Evolutionary conservation across 352 stramenopile species (phyloP), one percentile per base, ranked within the genome.

Genomic region (Phytophthora tubulina): DNA sequence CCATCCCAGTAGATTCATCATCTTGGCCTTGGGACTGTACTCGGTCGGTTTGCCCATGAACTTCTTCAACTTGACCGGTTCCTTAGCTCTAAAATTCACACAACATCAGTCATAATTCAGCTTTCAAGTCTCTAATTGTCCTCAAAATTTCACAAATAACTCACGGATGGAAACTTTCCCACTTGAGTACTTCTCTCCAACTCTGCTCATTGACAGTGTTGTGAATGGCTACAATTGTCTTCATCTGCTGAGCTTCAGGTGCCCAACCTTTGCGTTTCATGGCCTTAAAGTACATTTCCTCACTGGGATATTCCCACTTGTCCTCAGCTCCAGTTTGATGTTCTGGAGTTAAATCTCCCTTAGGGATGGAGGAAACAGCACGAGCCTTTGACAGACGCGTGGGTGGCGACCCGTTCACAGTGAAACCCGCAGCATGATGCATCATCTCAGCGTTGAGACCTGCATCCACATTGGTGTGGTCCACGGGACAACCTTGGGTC

Each of bases 251-350:
- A 9, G 85, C 85, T 50, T 95, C 76, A 3, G 93, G 90, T 52
- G 97, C 87, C 89, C 97, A 99, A 32, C 97, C 97, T 70, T 99
- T 99, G 67, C 94, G 89, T 73, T 97, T 90, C 96, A 99, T 99
- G 67, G 97, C 97, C 76, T 98, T 98, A 75, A 96, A 99, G 76
- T 99, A 99, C 88, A 99, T 98, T 64, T 98, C 96, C 78, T 99
- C 97, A 32, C 87, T 98, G 36, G 97, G 97, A 75, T 99, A 99
- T 64, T 99, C 91, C 97, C 97, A 99, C 39, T 91, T 85, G 13
- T 82, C 73, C n/a, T 80, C 60, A 4, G 61, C 68, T 38, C 72
- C 77, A 4, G 50, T 77, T 60, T 96, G 89, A 59, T 96, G 89
- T 41, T 64, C 63, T 0, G 89, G 86, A 46, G 87, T 93, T 33